A percentile compares a stretch with the other conserved stretches of the same genome.
phyloP scores from a whole-genome alignment of 108 stramenopile species.

The Pelagomonas calceolata region DNA sequence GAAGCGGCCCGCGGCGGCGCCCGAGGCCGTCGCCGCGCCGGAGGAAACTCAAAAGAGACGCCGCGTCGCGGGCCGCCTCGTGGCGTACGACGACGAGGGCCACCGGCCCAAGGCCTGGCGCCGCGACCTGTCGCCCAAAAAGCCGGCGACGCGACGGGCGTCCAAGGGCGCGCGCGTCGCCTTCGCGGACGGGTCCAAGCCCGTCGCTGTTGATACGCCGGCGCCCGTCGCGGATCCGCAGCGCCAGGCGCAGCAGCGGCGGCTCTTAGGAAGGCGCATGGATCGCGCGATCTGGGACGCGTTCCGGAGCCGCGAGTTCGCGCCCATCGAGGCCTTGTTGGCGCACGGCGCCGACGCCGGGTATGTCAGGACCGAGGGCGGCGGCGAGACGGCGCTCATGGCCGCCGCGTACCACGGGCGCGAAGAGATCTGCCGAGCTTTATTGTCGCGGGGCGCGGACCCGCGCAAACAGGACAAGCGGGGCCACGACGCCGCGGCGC shows the following conservation, averaged over 20 bases:
- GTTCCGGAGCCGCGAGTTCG: background rate
- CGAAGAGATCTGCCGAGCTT: background rate
- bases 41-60: too few relatives aligned
- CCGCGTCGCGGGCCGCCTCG: too few relatives aligned
- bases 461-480: background rate
- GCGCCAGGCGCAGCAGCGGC: background rate
- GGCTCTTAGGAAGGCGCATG: background rate
- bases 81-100: too few relatives aligned
- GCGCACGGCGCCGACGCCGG: background rate
- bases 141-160: too few relatives aligned
- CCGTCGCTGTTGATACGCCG: background rate
- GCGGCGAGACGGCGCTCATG: background rate
- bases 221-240: background rate
- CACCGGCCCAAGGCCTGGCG: too few relatives aligned
- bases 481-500: background rate
- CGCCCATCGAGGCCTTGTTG: background rate
- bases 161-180: too few relatives aligned
- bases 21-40: too few relatives aligned
- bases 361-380: background rate
- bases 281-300: slow-evolving; percentile 1
- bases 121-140: too few relatives aligned
- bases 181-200: too few relatives aligned
- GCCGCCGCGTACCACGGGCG: background rate
- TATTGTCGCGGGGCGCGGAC: background rate
- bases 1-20: too few relatives aligned